A percentile compares a stretch with the other conserved stretches of the same genome.
Evolutionary conservation across 2,329 filamentous ascomycete species (phyloP).

Genomic region (Penicillium sp.): DNA sequence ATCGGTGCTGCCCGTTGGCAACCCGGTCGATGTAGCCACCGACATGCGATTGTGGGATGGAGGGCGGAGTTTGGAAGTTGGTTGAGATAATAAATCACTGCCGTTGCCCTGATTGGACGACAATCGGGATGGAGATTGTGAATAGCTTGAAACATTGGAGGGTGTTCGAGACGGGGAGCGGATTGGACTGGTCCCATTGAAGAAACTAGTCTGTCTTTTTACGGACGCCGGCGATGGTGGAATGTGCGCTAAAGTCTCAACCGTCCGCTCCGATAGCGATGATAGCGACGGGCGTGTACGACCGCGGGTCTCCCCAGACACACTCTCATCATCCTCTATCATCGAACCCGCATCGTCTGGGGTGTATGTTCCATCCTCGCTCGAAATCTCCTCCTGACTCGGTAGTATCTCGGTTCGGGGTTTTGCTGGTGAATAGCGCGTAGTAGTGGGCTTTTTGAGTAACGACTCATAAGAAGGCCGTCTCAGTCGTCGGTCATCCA

Average conservation of each 20-base stretch:
- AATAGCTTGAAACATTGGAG: slow-evolving; percentile 56
- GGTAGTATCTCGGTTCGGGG: slow-evolving; percentile 13
- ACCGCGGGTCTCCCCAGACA: slow-evolving; percentile 21
- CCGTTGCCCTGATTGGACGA: slow-evolving; percentile 55
- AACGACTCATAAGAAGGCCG: slow-evolving; percentile 41
- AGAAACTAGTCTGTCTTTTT: slow-evolving; percentile 71
- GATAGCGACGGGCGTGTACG: slow-evolving; percentile 50
- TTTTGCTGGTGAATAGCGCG: slow-evolving; percentile 28
- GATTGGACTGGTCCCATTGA: slow-evolving; percentile 62
- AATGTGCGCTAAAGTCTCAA: slow-evolving; percentile 77
- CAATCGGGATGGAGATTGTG: slow-evolving; percentile 42
- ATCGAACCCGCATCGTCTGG: slow-evolving; percentile 11
- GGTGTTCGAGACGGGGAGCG: slow-evolving; percentile 64
- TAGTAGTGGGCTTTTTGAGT: slow-evolving; percentile 35
- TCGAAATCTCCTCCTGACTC: slow-evolving; percentile 22
- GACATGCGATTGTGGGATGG: slow-evolving; percentile 35
- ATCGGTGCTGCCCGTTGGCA: slow-evolving; percentile 14
- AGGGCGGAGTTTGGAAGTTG: slow-evolving; percentile 33
- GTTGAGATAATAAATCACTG: slow-evolving; percentile 50
- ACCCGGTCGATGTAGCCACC: slow-evolving; percentile 22
- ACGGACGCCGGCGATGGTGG: slow-evolving; percentile 74
- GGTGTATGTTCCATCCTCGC: slow-evolving; percentile 22
- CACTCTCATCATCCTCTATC: slow-evolving; percentile 11
- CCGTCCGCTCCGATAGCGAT: slow-evolving; percentile 75
- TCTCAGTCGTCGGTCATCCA: slow-evolving; percentile 39